Conservation (phyloP, 129 eudicot genomes). For the Pittosporum tobira region DNA sequence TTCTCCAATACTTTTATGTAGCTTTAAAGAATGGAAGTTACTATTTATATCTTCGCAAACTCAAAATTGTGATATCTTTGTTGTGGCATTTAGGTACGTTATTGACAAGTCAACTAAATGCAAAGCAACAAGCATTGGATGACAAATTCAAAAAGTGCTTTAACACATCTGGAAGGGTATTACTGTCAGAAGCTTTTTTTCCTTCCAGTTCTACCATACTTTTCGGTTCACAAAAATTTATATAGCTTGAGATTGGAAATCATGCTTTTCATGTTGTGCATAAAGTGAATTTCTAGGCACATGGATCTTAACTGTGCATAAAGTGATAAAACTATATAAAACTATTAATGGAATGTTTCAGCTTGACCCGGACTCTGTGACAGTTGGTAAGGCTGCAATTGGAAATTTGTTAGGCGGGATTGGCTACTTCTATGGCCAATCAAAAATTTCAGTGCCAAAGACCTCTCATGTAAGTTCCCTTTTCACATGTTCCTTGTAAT, state of each 20-base stretch:
- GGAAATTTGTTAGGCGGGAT: slow-evolving; percentile 91
- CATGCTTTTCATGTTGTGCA: not conserved
- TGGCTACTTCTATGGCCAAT: slow-evolving; percentile 93
- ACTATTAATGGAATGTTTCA: slow-evolving; percentile 23
- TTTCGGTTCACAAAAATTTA: not conserved
- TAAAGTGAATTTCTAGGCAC: no score
- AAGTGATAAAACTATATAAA: not conserved
- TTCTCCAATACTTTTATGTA: not conserved
- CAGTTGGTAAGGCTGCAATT: slow-evolving; percentile 79
- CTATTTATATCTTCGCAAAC: not conserved
- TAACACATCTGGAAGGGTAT: slow-evolving; percentile 56
- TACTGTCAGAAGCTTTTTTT: slow-evolving; percentile 7
- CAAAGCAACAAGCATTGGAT: slow-evolving; percentile 63
- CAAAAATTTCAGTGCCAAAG: slow-evolving; percentile 66
- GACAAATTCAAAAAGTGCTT: slow-evolving; percentile 51
- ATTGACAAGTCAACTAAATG: slow-evolving; percentile 41
- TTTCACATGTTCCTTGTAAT: slow-evolving; percentile 7
- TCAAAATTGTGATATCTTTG: slow-evolving; percentile 6
- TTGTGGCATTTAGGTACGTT: slow-evolving; percentile 45
- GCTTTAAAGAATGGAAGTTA: not conserved
- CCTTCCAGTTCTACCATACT: not conserved
- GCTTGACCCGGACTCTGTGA: slow-evolving; percentile 49
- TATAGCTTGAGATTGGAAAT: not conserved
- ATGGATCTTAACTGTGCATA: not conserved
- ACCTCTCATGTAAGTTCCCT: slow-evolving; percentile 47